Evolutionary conservation across 2,329 filamentous ascomycete species (phyloP).

Genomic region (Pseudocercospora cruenta): DNA sequence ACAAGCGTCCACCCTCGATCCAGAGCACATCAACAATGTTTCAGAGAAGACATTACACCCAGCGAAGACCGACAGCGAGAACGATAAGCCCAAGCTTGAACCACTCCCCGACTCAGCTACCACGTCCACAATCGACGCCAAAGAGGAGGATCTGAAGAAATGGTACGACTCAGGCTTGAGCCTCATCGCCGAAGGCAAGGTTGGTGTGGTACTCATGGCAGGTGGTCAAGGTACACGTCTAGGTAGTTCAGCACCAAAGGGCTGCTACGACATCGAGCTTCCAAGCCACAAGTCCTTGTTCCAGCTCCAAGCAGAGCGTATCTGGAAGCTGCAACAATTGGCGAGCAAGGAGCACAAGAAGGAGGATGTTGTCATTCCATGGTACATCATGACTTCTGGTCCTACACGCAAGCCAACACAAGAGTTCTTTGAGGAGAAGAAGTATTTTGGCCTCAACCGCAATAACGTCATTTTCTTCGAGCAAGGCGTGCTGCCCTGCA

Average conservation of each 20-base stretch:
- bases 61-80: slow-evolving; percentile 61
- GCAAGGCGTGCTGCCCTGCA: slow-evolving; percentile 93
- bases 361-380: slow-evolving; percentile 72
- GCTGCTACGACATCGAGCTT: slow-evolving; percentile 94
- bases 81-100: slow-evolving; percentile 66
- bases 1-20: slow-evolving; percentile 78
- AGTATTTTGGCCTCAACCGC: slow-evolving; percentile 85
- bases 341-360: slow-evolving; percentile 71
- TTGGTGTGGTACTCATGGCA: slow-evolving; percentile 91
- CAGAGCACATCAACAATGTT: slow-evolving; percentile 83
- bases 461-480: slow-evolving; percentile 92
- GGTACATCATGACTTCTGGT: slow-evolving; percentile 99
- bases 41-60: slow-evolving; percentile 81
- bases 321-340: slow-evolving; percentile 80
- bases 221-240: slow-evolving; percentile 94
- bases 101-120: slow-evolving; percentile 84
- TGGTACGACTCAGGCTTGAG: slow-evolving; percentile 78
- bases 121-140: slow-evolving; percentile 89
- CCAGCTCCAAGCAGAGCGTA: slow-evolving; percentile 95
- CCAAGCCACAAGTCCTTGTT: slow-evolving; percentile 93
- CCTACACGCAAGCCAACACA: slow-evolving; percentile 92
- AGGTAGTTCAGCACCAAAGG: slow-evolving; percentile 93
- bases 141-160: slow-evolving; percentile 72
- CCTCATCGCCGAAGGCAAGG: slow-evolving; percentile 69
- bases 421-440: slow-evolving; percentile 85